Conservation (phyloP, 2,329 filamentous ascomycete genomes). For the Laburnicola sp. region DNA sequence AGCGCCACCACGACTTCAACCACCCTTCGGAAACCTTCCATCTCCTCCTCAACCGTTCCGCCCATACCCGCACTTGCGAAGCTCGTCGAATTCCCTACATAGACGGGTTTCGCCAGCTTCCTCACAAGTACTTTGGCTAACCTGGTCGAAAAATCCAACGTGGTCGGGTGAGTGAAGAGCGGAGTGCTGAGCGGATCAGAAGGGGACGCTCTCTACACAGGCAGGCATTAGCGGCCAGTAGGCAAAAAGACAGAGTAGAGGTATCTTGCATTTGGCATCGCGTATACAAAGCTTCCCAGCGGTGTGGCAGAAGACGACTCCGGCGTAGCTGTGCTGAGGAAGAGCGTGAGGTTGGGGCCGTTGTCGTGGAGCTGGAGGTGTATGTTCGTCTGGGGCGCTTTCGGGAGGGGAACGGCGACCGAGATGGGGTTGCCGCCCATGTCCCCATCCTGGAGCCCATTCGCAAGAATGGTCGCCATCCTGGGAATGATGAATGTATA, state of each 20-base stretch:
- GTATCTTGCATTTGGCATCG: conserved; percentile 77
- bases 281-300: conserved; percentile 91
- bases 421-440: conserved; percentile 51
- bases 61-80: conserved; percentile 74
- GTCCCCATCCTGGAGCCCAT: conserved; percentile 17
- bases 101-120: conserved; percentile 73
- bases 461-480: conserved; percentile 24
- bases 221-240: conserved; percentile 18
- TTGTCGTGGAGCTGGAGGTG: conserved; percentile 62
- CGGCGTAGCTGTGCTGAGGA: conserved; percentile 56
- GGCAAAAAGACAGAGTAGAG: not conserved
- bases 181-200: conserved; percentile 73
- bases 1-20: conserved; percentile 68
- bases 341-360: conserved; percentile 57
- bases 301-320: conserved; percentile 44
- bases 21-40: conserved; percentile 79
- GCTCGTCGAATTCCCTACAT: conserved; percentile 86
- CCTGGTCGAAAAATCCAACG: conserved; percentile 83
- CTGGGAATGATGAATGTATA: conserved; percentile 1
- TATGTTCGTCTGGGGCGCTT: conserved; percentile 59
- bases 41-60: conserved; percentile 87
- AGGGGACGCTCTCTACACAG: conserved; percentile 44
- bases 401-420: conserved; percentile 61
- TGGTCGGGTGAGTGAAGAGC: conserved; percentile 74
- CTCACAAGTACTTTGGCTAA: conserved; percentile 82